Percentiles rank a stretch among this genome's conserved stretches.
Evolutionary conservation across 192 early-diverging fungal species (phyloP).

Genomic region (Coemansia sp.): DNA sequence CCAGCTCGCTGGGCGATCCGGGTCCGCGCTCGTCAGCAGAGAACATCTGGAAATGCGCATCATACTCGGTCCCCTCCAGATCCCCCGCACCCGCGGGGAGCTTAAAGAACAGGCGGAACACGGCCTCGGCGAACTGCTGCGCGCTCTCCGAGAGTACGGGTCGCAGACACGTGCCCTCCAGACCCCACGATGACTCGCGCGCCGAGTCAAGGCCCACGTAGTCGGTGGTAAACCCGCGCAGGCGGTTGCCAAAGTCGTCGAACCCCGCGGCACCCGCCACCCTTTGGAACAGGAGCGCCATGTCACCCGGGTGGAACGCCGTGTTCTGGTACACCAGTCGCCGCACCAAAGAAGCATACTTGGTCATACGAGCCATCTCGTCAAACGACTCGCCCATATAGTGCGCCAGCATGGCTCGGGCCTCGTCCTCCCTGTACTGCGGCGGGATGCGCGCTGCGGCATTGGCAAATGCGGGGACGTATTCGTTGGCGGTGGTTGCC

Average conservation of each 20-base stretch:
- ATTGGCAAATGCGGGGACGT: neutral
- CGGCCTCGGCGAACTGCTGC: neutral
- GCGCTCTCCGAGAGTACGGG: neutral
- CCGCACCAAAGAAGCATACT: neutral
- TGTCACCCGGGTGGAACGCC: neutral
- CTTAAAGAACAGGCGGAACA: slow-evolving; percentile 3
- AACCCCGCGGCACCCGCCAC: neutral
- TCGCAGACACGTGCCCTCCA: neutral
- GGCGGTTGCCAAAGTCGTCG: neutral
- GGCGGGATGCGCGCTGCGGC: neutral
- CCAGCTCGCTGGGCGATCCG: neutral
- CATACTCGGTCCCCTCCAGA: neutral
- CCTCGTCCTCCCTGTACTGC: neutral
- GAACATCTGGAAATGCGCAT: neutral
- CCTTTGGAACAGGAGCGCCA: neutral
- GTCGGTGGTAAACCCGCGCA: neutral
- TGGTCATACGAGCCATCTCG: neutral
- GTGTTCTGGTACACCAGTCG: neutral
- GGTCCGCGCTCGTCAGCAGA: neutral
- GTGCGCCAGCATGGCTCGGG: neutral
- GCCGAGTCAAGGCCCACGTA: neutral
- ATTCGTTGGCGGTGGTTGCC: neutral
- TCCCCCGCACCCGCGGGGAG: neutral
- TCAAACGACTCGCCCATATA: neutral
- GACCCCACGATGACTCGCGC: neutral